Conservation (phyloP, 129 eudicot species). For the Arctium lappa region DNA sequence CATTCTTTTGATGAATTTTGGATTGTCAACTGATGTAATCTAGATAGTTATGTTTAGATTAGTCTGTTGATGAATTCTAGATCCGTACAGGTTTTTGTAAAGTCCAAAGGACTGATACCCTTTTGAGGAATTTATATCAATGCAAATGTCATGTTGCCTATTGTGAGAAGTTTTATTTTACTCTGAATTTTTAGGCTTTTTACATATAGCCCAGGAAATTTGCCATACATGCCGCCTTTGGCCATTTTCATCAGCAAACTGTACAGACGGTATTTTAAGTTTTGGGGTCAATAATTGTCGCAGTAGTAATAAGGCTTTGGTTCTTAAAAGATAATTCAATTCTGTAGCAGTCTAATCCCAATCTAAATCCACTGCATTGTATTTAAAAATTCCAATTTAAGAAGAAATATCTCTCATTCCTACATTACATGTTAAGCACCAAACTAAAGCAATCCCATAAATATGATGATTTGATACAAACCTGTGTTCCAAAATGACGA, state of each 20-base stretch:
- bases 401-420: background rate
- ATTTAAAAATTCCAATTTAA: background rate
- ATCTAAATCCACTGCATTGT: background rate
- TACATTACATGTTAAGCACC: background rate
- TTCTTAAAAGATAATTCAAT: background rate
- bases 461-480: background rate
- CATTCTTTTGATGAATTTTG: too few relatives aligned
- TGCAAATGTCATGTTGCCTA: too few relatives aligned
- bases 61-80: too few relatives aligned
- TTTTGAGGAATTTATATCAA: too few relatives aligned
- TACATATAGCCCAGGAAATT: slow-evolving; percentile 79
- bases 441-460: background rate
- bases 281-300: background rate
- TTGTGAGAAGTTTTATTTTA: too few relatives aligned
- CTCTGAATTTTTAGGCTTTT: too few relatives aligned
- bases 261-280: slow-evolving; percentile 22
- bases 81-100: too few relatives aligned
- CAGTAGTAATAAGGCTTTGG: slow-evolving; percentile 6
- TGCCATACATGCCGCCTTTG: slow-evolving; percentile 96
- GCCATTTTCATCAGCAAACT: slow-evolving; percentile 97
- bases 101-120: too few relatives aligned
- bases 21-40: too few relatives aligned
- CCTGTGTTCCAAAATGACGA: slow-evolving; percentile 93
- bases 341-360: background rate
- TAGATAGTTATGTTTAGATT: too few relatives aligned